phyloP scores from a whole-genome alignment of 2,329 filamentous ascomycete genomes.

The Hypoxylon rubiginosum region DNA sequence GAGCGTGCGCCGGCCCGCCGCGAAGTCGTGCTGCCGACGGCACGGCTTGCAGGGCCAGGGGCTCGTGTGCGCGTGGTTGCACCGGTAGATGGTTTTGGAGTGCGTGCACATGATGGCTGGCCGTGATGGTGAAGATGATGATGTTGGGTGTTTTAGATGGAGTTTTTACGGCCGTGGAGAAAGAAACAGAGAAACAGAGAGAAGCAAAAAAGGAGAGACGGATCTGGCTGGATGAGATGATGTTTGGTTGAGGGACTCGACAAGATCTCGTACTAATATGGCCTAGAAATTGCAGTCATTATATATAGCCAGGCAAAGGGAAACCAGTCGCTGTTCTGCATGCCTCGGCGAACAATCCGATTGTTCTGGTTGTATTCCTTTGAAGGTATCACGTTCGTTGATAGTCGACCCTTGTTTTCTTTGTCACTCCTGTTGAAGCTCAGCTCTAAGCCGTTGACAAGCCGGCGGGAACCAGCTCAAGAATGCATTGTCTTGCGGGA shows the following conservation, averaged over 20 bases:
- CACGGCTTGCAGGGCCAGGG: conserved; percentile 35
- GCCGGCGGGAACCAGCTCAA: not conserved
- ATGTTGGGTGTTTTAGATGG: not conserved
- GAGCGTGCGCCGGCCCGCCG: conserved; percentile 8
- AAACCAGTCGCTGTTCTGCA: not conserved
- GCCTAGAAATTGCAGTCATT: not conserved
- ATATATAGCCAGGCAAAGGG: not conserved
- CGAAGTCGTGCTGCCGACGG: conserved; percentile 31
- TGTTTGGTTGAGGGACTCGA: not conserved
- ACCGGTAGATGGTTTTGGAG: conserved; percentile 44
- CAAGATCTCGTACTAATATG: not conserved
- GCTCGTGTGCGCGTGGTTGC: conserved; percentile 46
- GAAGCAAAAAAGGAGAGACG: not conserved
- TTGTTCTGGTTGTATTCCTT: not conserved
- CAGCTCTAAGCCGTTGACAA: not conserved
- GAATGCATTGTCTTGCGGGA: not conserved
- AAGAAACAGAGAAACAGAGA: not conserved
- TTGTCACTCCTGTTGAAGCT: not conserved
- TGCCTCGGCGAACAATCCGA: not conserved
- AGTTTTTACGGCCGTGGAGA: not conserved
- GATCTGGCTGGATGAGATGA: not conserved
- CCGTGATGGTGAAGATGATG: too few relatives aligned
- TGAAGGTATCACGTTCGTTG: not conserved
- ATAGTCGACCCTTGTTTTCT: not conserved
- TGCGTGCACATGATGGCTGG: conserved; percentile 48